Percentiles rank a stretch among this genome's conserved stretches.
These are phyloP conservation scores for Suillus cothurnatus DNA, from an alignment of 768 basidiomycete species.

Conservation along the genomic window DNA sequence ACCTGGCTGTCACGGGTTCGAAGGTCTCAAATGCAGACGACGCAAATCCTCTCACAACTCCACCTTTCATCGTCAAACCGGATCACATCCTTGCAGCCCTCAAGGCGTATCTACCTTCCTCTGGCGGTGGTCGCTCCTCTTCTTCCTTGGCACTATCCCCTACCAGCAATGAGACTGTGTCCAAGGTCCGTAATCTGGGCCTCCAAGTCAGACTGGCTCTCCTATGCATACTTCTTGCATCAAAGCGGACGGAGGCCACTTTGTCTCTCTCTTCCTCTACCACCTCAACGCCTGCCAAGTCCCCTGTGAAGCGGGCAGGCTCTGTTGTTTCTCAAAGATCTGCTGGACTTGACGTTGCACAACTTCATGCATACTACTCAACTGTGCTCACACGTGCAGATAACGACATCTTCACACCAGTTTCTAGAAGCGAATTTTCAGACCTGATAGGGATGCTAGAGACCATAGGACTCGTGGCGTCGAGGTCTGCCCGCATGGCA, in stretches of 20 bases:
- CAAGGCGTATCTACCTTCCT: conserved; percentile 64
- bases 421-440: conserved; percentile 74
- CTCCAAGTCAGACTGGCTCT: conserved; percentile 76
- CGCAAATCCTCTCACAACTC: conserved; percentile 31
- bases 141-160: conserved; percentile 25
- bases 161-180: conserved; percentile 59
- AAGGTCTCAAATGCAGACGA: conserved; percentile 19
- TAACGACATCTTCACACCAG: conserved; percentile 57
- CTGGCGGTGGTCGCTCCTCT: conserved; percentile 20
- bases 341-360: conserved; percentile 55
- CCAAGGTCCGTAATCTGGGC: conserved; percentile 68
- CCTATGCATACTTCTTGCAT: conserved; percentile 62
- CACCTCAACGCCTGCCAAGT: conserved; percentile 35
- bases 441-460: conserved; percentile 75
- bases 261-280: conserved; percentile 50
- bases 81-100: conserved; percentile 72
- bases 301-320: conserved; percentile 55
- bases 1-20: conserved; percentile 51
- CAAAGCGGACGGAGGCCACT: conserved; percentile 59
- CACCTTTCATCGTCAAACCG: conserved; percentile 56
- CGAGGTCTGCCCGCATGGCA: conserved; percentile 33
- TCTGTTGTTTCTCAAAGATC: conserved; percentile 30
- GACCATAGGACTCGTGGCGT: conserved; percentile 63
- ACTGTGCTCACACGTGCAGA: conserved; percentile 59
- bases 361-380: conserved; percentile 67